Evolutionary conservation across 345 rosid species (phyloP).

Genomic region (Gossypium arboreum): DNA sequence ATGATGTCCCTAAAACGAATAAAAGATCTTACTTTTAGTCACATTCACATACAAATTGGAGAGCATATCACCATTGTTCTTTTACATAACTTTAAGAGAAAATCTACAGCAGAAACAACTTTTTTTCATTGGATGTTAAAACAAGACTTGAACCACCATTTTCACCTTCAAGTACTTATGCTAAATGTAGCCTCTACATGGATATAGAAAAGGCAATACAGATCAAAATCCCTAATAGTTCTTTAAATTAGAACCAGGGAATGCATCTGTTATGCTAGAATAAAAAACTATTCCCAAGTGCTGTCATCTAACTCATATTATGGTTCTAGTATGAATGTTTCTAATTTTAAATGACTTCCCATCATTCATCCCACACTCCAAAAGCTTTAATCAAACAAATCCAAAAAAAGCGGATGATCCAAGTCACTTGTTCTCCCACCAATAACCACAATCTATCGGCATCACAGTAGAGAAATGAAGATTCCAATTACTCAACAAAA

Average conservation of each 20-base stretch:
- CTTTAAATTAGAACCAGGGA: not conserved
- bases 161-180: constrained; percentile 6
- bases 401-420: not conserved
- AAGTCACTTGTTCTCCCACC: not conserved
- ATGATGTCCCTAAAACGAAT: constrained; percentile 43
- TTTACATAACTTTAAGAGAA: not conserved
- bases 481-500: not conserved
- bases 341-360: not conserved
- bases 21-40: constrained; percentile 11
- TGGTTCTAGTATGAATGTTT: not conserved
- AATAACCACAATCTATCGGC: not conserved
- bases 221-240: not conserved
- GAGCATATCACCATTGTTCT: not conserved
- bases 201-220: not conserved
- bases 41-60: not conserved
- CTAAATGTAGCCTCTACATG: not conserved
- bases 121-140: not conserved
- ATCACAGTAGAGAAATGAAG: not conserved
- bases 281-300: not conserved
- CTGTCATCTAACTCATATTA: not conserved
- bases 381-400: not conserved
- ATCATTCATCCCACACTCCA: not conserved
- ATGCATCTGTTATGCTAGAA: not conserved
- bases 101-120: not conserved
- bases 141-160: not conserved